A percentile compares a stretch with the other conserved stretches of the same genome.
These are phyloP conservation scores for Coprinellus micaceus DNA, from an alignment of 768 basidiomycete genomes.

Conservation along the genomic window DNA sequence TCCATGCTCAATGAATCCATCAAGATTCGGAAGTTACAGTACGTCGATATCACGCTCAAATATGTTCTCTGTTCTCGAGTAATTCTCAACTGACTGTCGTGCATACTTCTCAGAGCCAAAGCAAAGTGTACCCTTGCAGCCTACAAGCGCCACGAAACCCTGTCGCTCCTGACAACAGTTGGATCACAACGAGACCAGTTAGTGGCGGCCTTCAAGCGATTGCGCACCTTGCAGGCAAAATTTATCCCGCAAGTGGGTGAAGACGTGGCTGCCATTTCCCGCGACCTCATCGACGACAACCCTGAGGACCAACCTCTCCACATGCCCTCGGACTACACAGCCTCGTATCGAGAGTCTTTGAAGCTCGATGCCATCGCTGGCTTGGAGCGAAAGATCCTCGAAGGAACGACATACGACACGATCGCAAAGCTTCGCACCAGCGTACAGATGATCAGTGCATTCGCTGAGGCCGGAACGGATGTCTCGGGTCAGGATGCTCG, in stretches of 20 bases:
- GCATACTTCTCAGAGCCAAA: too few species aligned
- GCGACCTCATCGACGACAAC: not conserved
- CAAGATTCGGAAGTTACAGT: not conserved
- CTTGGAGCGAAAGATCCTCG: slow-evolving; percentile 9
- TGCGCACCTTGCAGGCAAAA: not conserved
- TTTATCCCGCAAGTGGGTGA: not conserved
- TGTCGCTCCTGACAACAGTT: too few species aligned
- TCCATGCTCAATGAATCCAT: not conserved
- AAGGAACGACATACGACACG: slow-evolving; percentile 16
- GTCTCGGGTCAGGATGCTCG: slow-evolving; percentile 9
- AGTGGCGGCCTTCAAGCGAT: too few species aligned
- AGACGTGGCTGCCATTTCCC: not conserved
- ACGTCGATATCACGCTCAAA: too few species aligned
- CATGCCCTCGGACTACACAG: not conserved
- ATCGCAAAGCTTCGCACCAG: slow-evolving; percentile 4
- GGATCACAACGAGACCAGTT: too few species aligned
- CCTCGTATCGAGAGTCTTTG: not conserved
- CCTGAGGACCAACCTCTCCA: not conserved
- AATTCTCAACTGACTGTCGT: too few species aligned
- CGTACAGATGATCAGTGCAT: not conserved
- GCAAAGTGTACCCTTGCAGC: too few species aligned
- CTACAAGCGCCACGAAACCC: too few species aligned
- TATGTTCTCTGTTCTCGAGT: too few species aligned
- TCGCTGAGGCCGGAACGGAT: not conserved
- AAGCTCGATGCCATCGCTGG: slow-evolving; percentile 9